A percentile compares a stretch with the other conserved stretches of the same genome.
phyloP scores from a whole-genome alignment of 306 rosid genomes.

The Argentina anserina region DNA sequence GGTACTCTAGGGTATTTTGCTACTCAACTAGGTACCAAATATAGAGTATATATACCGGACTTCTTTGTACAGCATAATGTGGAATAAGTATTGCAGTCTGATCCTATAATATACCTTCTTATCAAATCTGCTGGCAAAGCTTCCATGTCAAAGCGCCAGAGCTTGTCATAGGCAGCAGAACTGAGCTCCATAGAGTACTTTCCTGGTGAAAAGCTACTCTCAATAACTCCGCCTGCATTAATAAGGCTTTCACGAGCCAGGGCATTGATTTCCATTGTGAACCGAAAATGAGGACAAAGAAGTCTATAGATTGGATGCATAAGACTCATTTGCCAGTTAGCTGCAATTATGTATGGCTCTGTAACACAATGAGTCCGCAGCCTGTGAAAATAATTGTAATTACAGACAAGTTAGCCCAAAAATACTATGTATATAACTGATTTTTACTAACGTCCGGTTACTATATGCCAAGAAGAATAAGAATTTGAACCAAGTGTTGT shows the following conservation, averaged over 20 bases:
- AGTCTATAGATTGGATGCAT: constrained; percentile 40
- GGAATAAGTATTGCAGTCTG: not conserved
- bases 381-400: constrained; percentile 14
- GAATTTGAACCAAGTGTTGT: not conserved
- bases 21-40: not conserved
- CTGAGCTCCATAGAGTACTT: constrained; percentile 30
- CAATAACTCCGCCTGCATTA: constrained; percentile 36
- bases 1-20: not conserved
- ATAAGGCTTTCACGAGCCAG: constrained; percentile 30
- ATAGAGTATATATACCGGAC: too few species aligned
- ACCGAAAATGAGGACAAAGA: constrained; percentile 41
- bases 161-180: constrained; percentile 31
- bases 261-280: constrained; percentile 41
- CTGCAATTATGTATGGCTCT: constrained; percentile 36
- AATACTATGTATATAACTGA: too few species aligned
- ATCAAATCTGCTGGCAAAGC: constrained; percentile 42
- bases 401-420: not conserved
- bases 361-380: constrained; percentile 27
- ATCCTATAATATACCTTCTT: constrained; percentile 21
- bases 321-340: constrained; percentile 32
- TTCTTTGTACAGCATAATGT: too few species aligned
- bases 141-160: constrained; percentile 39
- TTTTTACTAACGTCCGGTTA: not conserved
- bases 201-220: constrained; percentile 26
- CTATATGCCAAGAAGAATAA: not conserved